phyloP scores from a whole-genome alignment of 495 filamentous ascomycete genomes.

The Aspergillus indologenus region DNA sequence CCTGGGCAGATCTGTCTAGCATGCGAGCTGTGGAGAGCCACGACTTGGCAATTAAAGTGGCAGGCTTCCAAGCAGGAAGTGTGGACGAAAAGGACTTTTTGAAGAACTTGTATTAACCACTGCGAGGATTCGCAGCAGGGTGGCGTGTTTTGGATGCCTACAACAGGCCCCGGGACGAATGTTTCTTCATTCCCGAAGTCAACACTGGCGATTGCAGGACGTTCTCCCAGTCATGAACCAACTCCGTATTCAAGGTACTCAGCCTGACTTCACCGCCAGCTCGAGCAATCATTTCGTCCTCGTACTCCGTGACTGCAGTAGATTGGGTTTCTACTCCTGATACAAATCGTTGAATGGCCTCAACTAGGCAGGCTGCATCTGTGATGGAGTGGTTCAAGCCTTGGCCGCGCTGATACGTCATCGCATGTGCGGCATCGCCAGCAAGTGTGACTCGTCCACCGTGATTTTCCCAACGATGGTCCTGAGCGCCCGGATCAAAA shows the following conservation, averaged over 20 bases:
- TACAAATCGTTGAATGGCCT: conserved; percentile 27
- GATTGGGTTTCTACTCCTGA: conserved; percentile 10
- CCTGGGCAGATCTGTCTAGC: not conserved
- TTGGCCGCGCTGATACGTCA: conserved; percentile 49
- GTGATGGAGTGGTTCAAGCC: conserved; percentile 48
- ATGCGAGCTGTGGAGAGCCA: not conserved
- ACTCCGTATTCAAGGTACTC: conserved; percentile 36
- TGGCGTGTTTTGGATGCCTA: not conserved
- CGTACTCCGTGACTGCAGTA: conserved; percentile 37
- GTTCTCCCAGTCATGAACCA: conserved; percentile 46
- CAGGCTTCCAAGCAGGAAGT: not conserved
- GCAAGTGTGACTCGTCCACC: conserved; percentile 43
- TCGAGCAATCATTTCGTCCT: conserved; percentile 47
- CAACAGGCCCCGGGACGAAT: not conserved
- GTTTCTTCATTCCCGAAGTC: conserved; percentile 13
- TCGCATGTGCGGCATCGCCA: conserved; percentile 51
- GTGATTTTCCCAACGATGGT: conserved; percentile 33
- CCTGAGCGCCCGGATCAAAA: conserved; percentile 17
- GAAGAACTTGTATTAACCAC: not conserved
- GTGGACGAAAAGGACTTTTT: not conserved
- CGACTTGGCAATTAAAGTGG: not conserved
- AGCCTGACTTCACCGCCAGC: conserved; percentile 44
- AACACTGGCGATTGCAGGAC: conserved; percentile 26
- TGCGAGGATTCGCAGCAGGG: not conserved
- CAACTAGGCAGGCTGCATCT: conserved; percentile 42